Conservation (phyloP, 1,139 yeast genomes). For the Saccharomyces hybrid region DNA sequence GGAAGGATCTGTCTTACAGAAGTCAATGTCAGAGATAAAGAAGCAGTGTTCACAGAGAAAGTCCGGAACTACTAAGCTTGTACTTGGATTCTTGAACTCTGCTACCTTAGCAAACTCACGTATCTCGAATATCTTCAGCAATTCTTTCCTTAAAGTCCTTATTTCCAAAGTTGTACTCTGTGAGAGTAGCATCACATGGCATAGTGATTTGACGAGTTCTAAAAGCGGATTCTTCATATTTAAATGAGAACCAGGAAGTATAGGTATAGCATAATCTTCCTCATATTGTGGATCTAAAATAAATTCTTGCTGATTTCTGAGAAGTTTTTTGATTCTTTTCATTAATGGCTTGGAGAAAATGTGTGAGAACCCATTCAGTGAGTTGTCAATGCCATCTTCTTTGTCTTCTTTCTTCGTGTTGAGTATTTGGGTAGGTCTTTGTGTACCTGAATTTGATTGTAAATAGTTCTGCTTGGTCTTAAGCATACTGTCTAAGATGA, state of each 20-base stretch:
- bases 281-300: constrained; percentile 58
- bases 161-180: constrained; percentile 60
- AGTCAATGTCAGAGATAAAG: constrained; percentile 64
- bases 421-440: constrained; percentile 58
- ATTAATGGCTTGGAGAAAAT: constrained; percentile 54
- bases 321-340: constrained; percentile 58
- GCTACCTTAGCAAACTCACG: constrained; percentile 80
- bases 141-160: constrained; percentile 63
- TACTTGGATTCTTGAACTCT: constrained; percentile 66
- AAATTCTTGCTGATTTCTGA: constrained; percentile 63
- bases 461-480: constrained; percentile 40
- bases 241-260: constrained; percentile 61
- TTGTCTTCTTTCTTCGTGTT: constrained; percentile 38
- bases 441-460: constrained; percentile 41
- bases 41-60: constrained; percentile 78
- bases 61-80: constrained; percentile 57
- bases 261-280: constrained; percentile 63
- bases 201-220: constrained; percentile 67
- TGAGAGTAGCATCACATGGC: constrained; percentile 67
- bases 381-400: constrained; percentile 34
- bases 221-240: constrained; percentile 62
- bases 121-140: constrained; percentile 64
- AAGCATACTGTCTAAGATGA: constrained; percentile 64
- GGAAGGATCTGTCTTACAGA: constrained; percentile 56
- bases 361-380: constrained; percentile 36